A percentile compares a stretch with the other conserved stretches of the same genome.
These are phyloP conservation scores for Chaetomium cochliodes DNA, from an alignment of 495 filamentous ascomycete genomes.

Conservation along the genomic window DNA sequence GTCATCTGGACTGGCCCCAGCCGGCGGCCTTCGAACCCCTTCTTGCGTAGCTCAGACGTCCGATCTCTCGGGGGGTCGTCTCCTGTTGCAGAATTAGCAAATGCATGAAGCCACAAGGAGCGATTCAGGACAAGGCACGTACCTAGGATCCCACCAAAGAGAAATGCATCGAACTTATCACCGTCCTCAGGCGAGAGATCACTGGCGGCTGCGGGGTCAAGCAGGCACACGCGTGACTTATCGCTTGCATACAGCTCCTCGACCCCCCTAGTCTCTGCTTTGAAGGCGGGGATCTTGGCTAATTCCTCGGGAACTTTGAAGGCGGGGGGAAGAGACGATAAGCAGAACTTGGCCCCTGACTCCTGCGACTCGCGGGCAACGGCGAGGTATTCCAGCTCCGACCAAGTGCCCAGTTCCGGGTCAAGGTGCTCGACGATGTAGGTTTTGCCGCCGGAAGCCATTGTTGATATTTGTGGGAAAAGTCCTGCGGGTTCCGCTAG, in stretches of 20 bases:
- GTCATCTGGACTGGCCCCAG: constrained; percentile 97
- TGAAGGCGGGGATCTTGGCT: constrained; percentile 57
- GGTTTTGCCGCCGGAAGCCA: constrained; percentile 47
- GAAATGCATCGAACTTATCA: constrained; percentile 78
- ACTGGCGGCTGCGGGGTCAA: constrained; percentile 78
- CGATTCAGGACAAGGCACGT: constrained; percentile 32
- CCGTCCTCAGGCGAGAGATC: constrained; percentile 84
- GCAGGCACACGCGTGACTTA: constrained; percentile 70
- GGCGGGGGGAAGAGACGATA: constrained; percentile 74
- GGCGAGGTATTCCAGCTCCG: constrained; percentile 80
- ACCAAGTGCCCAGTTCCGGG: constrained; percentile 92
- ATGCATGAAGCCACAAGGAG: not conserved
- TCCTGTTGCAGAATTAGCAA: constrained; percentile 48
- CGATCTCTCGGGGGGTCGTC: constrained; percentile 94
- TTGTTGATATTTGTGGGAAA: not conserved
- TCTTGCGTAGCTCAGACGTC: constrained; percentile 86
- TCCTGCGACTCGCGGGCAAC: constrained; percentile 78
- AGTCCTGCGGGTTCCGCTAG: not conserved
- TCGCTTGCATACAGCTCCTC: constrained; percentile 70
- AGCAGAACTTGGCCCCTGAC: constrained; percentile 66
- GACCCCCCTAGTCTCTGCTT: constrained; percentile 67
- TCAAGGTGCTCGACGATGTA: constrained; percentile 94
- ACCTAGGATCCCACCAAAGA: constrained; percentile 97
- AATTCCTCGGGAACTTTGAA: constrained; percentile 67
- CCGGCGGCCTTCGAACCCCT: constrained; percentile 84